Base-by-base conservation (phyloP, 2,329 filamentous ascomycete genomes). In the Aspergillus brasiliensis region DNA sequence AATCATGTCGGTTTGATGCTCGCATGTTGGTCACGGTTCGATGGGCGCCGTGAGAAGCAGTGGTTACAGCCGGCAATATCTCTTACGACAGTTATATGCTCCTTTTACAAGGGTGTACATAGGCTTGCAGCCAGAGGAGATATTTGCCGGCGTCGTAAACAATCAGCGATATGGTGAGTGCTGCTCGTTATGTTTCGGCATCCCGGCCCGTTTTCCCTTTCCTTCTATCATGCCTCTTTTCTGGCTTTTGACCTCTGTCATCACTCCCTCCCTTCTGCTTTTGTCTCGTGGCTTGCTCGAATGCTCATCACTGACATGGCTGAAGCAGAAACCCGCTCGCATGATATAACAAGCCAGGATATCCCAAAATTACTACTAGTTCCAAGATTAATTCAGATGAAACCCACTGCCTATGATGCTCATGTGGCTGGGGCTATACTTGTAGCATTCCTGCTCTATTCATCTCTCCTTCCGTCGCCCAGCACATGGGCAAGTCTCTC, bases 101-200 rank as follows among this genome's bases (percentile, higher is more conserved):
- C 54, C n/a, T 58, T 25, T 53, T 34, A 53, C 15, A 42, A 46
- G 25, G 48, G 15, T 37, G 46, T 44, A 7, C 49, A 21, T 44
- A 7, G 21, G 31, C 52, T 51, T 21, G 37, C 47, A 51, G 44
- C 49, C 44, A 47, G 34, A 59, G 56, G 58, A 65, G 65, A 23
- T 63, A 62, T 40, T 62, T 68, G 72, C 59, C 71, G 72, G 72
- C 71, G 62, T 62, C 65, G 56, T 65, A 59, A 67, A 67, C 56
- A 61, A 65, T 65, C 62, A 59, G 58, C 62, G 65, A 63, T 58
- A 56, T 62, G 69, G 73, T 75, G 73, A 54, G 70, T 34, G 28
- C 21, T 21, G n/a, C 31, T 28, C 19, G 2, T 10, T 10, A n/a
- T 19, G 10, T 38, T 25, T 40, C 8, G 23, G 42, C 23, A 15